Base-by-base conservation (phyloP, 352 stramenopile genomes). In the Hyaloperonospora brassicae region DNA sequence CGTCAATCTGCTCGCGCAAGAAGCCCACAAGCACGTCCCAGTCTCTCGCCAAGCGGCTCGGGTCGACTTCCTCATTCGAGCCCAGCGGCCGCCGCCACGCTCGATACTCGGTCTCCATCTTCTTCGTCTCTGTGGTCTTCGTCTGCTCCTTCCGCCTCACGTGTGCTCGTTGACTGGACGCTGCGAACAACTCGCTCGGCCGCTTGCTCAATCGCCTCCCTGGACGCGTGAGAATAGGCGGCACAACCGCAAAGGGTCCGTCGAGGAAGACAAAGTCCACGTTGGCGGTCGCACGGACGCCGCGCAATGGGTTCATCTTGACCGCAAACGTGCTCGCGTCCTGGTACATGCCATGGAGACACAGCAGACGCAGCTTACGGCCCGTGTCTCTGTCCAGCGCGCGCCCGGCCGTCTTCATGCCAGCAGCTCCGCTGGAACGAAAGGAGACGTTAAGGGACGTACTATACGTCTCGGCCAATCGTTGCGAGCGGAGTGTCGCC, bases 281-380 rank as follows among this genome's bases (percentile, higher is more conserved):
- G 23, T 62, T 40, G 17, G 50, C 50, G 50, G 63, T 62, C 2
- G 6, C 17, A 31, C 14, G 24, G 44, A 57, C 44, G 11, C 59
- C 55, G 21, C 68, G 68, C 42, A 92, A 46, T 27, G 79, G 78
- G 50, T 75, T 72, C 21, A 71, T 93, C 73, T 93, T 93, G 60
- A 54, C 55, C 41, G 62, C 52, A 24, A 93, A 89, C 8, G 78
- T 77, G 27, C 64, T 59, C 48, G 66, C 75, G 47, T 89, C 84
- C 66, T 93, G 82, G 66, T 90, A 93, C 79, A 93, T 93, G 47
- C 82, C 82, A 50, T 93, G 82, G 25, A 93, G 75, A 64, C 82
- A 93, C 44, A 93, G 53, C 49, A 93, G 62, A 21, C 79, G 77
- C 45, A 92, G 62, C 51, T 79, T 80, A 43, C 66, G 63, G 17